Percentiles rank a stretch among this genome's conserved stretches.
Evolutionary conservation across 768 basidiomycete species (phyloP).

Genomic region (Dacryopinax primogenitus): DNA sequence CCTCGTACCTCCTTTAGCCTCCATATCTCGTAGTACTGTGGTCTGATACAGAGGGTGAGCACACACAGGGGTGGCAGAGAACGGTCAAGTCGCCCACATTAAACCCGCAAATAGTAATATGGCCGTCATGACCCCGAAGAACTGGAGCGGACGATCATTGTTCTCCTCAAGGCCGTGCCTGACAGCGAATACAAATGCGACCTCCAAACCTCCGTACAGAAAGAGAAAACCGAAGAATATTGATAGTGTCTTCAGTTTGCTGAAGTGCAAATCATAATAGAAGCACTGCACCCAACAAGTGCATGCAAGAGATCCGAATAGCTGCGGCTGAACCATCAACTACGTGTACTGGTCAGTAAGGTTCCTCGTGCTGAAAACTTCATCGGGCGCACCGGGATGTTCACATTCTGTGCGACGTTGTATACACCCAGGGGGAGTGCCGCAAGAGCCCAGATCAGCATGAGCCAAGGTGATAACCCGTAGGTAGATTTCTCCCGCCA

Average conservation of each 20-base stretch:
- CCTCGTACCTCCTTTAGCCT: constrained; percentile 49
- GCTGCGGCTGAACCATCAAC: constrained; percentile 28
- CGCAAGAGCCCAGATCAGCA: constrained; percentile 56
- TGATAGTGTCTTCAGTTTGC: constrained; percentile 26
- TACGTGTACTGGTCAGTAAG: constrained; percentile 60
- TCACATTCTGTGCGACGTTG: constrained; percentile 47
- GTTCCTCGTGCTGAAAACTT: constrained; percentile 30
- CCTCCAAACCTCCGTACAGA: constrained; percentile 45
- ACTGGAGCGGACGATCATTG: constrained; percentile 31
- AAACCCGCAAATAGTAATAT: constrained; percentile 42
- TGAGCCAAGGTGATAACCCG: constrained; percentile 54
- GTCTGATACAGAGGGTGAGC: constrained; percentile 23
- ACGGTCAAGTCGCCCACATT: constrained; percentile 26
- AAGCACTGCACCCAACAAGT: constrained; percentile 60
- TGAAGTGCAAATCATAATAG: constrained; percentile 44
- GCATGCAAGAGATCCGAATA: constrained; percentile 45
- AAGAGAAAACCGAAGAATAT: constrained; percentile 32
- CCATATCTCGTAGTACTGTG: constrained; percentile 70
- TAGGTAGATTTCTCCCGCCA: constrained; percentile 52
- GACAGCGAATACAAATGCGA: constrained; percentile 45
- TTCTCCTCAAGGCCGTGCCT: constrained; percentile 34
- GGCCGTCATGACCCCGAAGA: constrained; percentile 51
- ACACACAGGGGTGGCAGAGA: background rate
- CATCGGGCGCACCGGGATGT: constrained; percentile 32
- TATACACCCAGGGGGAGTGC: constrained; percentile 57